A percentile compares a stretch with the other conserved stretches of the same genome.
Evolutionary conservation across 805 yeast genomes (phyloP).

Genomic region (Komagataella pastoris): DNA sequence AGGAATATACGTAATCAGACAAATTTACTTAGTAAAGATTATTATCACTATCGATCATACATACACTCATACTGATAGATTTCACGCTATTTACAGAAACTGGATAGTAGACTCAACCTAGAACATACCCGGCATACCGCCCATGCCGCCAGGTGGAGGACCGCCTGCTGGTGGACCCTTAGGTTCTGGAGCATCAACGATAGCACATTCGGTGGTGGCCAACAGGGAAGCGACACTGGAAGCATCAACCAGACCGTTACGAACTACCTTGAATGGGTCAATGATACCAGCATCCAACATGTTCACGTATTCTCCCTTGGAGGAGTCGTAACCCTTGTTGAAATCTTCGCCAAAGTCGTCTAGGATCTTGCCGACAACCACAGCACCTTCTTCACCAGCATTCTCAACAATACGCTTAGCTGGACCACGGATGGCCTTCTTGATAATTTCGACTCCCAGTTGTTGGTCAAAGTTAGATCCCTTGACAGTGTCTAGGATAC

Average conservation of each 20-base stretch:
- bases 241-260: slow-evolving; percentile 91
- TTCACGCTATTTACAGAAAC: not conserved
- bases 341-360: slow-evolving; percentile 54
- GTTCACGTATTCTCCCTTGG: slow-evolving; percentile 88
- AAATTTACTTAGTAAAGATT: not conserved
- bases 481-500: slow-evolving; percentile 54
- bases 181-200: slow-evolving; percentile 90
- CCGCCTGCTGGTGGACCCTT: slow-evolving; percentile 39
- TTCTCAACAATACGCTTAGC: slow-evolving; percentile 92
- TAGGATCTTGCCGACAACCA: slow-evolving; percentile 79
- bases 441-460: slow-evolving; percentile 89
- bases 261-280: slow-evolving; percentile 97
- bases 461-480: slow-evolving; percentile 90
- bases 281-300: slow-evolving; percentile 96
- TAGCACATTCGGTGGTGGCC: slow-evolving; percentile 98
- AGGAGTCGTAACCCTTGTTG: slow-evolving; percentile 83
- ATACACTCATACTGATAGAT: not conserved
- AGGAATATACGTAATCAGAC: not conserved
- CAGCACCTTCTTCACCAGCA: slow-evolving; percentile 97
- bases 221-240: slow-evolving; percentile 94
- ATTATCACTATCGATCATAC: not conserved
- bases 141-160: slow-evolving; percentile 52
- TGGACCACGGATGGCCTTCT: slow-evolving; percentile 87
- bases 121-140: slow-evolving; percentile 37
- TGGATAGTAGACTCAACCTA: not conserved